Base-by-base conservation (phyloP, 495 filamentous ascomycete genomes). In the Massariosphaeria phaeospora region DNA sequence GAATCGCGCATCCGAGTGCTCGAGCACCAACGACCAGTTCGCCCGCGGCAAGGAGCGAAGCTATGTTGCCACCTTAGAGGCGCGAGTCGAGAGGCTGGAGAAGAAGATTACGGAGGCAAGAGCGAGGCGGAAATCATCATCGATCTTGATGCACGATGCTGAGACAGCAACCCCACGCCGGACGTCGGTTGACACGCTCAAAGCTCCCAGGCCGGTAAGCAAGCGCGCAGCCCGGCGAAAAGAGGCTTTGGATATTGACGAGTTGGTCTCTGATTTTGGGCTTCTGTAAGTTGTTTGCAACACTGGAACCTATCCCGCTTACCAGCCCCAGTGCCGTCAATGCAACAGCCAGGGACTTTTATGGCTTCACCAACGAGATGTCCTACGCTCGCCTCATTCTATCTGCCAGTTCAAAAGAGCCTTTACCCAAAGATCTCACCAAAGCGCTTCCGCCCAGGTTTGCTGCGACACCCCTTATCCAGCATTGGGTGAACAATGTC, bases 21-120 rank as follows among this genome's bases (percentile, higher is more conserved):
- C 89, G n/a, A 87, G 88, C 31, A 88, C 90, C 1, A 95, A 88
- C 54, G 91, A 96, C 65, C 87, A 95, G 68, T 95, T 96, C 68
- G 89, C 91, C 12, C 80, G 86, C 51, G 91, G 91, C 23, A 96
- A 95, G 70, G 91, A 97, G 66, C 77, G 91, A 61, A 96, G 89
- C 68, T 97, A 96, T 73, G 89, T 96, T 25, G 89, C 90, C 6
- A 91, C 90, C 1, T 76, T 97, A 21, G 91, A 97, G 69, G 81
- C 85, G 4, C 84, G 85, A 47, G 83, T 91, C 57, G 91, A 96
- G 65, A 88, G 82, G 70, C 79, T 97, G 12, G 86, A 93, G 67
- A 84, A 79, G 66, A 76, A 78, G 56, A 73, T 91, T 34, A 69
- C 72, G 24, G 84, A 84, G 62, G 82, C 81, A 31, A 73, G 74